These are phyloP conservation scores for Phaeolepiota aurea DNA, from an alignment of 768 basidiomycete genomes.

Conservation along the genomic window DNA sequence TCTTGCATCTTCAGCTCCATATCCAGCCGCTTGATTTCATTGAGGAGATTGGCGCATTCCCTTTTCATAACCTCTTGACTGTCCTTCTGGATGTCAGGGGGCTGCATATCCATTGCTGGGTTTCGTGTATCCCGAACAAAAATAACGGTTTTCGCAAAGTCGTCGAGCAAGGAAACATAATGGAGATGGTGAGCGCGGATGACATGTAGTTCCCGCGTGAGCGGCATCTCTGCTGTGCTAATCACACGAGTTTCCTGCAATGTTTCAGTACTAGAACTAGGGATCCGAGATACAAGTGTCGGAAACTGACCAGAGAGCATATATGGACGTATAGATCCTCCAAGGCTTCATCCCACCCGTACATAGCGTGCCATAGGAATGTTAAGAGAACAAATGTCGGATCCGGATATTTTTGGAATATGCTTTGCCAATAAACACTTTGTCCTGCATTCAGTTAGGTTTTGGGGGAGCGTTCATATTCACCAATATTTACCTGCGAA, in stretches of 20 bases:
- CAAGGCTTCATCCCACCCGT: slow-evolving; percentile 54
- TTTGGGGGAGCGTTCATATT: slow-evolving; percentile 4
- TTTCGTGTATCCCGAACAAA: slow-evolving; percentile 43
- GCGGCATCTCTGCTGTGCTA: slow-evolving; percentile 25
- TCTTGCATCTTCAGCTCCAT: slow-evolving; percentile 35
- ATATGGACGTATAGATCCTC: slow-evolving; percentile 46
- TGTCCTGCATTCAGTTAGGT: slow-evolving; percentile 1
- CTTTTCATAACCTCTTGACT: slow-evolving; percentile 27
- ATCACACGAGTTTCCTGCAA: slow-evolving; percentile 37
- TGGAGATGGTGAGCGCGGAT: slow-evolving; percentile 54
- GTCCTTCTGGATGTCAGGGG: slow-evolving; percentile 15
- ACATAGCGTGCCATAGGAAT: slow-evolving; percentile 51
- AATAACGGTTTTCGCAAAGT: slow-evolving; percentile 41
- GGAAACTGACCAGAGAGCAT: slow-evolving; percentile 31
- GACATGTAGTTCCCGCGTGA: slow-evolving; percentile 46
- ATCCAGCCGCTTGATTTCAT: slow-evolving; percentile 40
- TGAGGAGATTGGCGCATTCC: slow-evolving; percentile 42
- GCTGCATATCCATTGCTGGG: slow-evolving; percentile 37
- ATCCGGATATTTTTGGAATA: slow-evolving; percentile 33
- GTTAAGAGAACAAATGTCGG: slow-evolving; percentile 49
- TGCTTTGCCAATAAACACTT: slow-evolving; percentile 36
- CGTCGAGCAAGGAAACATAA: slow-evolving; percentile 45
- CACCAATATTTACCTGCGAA: slow-evolving; percentile 25
- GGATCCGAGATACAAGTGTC: slow-evolving; percentile 20
- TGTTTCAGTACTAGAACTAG: not conserved